Evolutionary conservation across 345 rosid genomes (phyloP), one percentile per base, ranked within the genome.

Genomic region (Populus deltoides): DNA sequence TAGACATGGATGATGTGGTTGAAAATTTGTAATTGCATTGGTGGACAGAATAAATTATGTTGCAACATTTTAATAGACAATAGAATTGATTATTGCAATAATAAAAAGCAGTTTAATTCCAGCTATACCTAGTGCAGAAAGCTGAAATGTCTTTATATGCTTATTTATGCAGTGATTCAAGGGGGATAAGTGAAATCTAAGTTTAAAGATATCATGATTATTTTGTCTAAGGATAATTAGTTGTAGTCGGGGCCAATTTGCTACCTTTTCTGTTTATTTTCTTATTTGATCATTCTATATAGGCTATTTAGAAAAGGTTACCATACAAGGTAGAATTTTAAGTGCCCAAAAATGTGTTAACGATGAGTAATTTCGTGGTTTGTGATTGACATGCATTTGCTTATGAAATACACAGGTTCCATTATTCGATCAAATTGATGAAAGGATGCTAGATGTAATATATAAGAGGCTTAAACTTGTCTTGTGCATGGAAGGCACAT

Each of bases 401-500:
- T 45, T 29, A 22, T 53, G 11, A 12, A 43, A 47, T 38, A 29
- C 80, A 75, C 80, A 94, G 98, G 98, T 94, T 0, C 98, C 98
- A 0, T 80, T 95, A 80, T 92, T 95, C 70, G 97, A 95, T 80
- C 92, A 92, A 86, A 93, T 93, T 98, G 99, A 93, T 59, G 99
- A 95, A 81, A 82, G 92, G 61, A 92, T 90, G 96, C 90, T 95
- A 31, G 98, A 95, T 17, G 98, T 98, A 0, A 93, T 93, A 45
- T 90, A 97, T 76, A 97, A 95, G 89, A 88, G 98, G 86, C 90
- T 95, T 6, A 88, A 88, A 73, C 97, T 98, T 0, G 90, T 94
- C 4, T 73, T 93, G 61, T 92, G 88, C 81, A 92, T 97, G 0
- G 90, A 91, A 81, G 96, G 91, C 41, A 92, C 92, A 11, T 86